phyloP scores from a whole-genome alignment of 257 asterid genomes.

The Eustoma russellianum region DNA sequence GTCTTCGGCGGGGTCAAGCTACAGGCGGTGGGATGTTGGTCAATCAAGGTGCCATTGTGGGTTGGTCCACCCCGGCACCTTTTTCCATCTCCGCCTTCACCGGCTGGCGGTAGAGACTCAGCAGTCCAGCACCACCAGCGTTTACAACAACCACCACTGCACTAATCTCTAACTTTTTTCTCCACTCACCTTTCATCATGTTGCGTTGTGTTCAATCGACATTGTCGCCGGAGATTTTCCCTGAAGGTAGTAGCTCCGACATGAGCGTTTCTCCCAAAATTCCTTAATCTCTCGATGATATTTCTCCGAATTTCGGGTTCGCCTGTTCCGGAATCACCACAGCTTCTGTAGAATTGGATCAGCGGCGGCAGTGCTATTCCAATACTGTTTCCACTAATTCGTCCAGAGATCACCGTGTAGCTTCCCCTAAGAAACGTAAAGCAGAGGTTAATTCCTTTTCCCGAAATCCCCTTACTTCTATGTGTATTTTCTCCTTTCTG shows the following conservation, averaged over 20 bases:
- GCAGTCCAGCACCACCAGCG: background rate
- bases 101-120: background rate
- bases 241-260: conserved; percentile 14
- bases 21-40: no score
- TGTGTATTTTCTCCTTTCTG: no score
- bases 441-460: conserved; percentile 33
- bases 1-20: no score
- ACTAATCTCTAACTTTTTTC: background rate
- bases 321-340: conserved; percentile 14
- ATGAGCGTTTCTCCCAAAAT: conserved; percentile 21
- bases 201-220: conserved; percentile 13
- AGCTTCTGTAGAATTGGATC: conserved; percentile 6
- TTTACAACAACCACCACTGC: background rate
- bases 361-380: conserved; percentile 14
- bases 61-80: background rate
- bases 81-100: no score
- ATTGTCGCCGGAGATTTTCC: conserved; percentile 11
- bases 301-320: conserved; percentile 10
- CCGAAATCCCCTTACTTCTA: background rate
- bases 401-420: conserved; percentile 5
- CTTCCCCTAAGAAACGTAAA: conserved; percentile 38
- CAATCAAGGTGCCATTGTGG: no score
- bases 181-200: conserved; percentile 1
- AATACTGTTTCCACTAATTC: conserved; percentile 18
- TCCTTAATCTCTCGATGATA: conserved; percentile 6